Evolutionary conservation across 148 eudicot genomes (phyloP), one percentile per base, ranked within the genome.

Genomic region (Persicaria tinctoria): DNA sequence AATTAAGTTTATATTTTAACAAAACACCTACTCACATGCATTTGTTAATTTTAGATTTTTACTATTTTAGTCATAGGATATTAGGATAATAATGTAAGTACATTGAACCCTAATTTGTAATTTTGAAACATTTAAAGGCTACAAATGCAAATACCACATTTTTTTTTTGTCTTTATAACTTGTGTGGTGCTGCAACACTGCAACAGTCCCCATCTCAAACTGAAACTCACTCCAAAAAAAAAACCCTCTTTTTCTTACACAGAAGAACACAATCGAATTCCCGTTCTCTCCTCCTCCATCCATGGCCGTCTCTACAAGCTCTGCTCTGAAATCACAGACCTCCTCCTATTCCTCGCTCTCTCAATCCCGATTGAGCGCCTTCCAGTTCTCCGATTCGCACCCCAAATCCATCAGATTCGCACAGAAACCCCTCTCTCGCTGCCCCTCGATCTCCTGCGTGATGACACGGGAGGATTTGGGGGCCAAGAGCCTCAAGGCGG

Each of bases 281-380:
- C 51, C 48, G 68, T 50, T 27, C 53, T 57, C 70, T 77, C 71
- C 57, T 44, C 23, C 79, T 13, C 44, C 62, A 38, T 14, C 48
- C 72, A 91, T 91, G 94, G 93, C 96, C 64, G 79, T 79, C 23
- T 71, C 85, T 51, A 32, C 89, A 32, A 51, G 16, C 78, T 12
- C 89, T 51, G 8, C 80, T 56, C 71, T 70, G 76, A 73, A 77
- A 69, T 27, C 84, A 74, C 73, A 76, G 1, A 3, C 71, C 17
- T 16, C 53, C 27, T 47, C 74, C 74, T 68, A 41, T 12, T 73
- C 84, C 0, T 76, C 74, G 41, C 79, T 77, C 70, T 49, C 79
- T 5, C 79, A 83, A 69, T 88, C 85, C 75, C 80, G 12, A 20
- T 68, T 49, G 27, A 68, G 66, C 68, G 55, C 79, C 1, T 47